Percentiles rank a stretch among this genome's conserved stretches.
Evolutionary conservation across 257 asterid genomes (phyloP).

Genomic region (Nemophila menziesii): DNA sequence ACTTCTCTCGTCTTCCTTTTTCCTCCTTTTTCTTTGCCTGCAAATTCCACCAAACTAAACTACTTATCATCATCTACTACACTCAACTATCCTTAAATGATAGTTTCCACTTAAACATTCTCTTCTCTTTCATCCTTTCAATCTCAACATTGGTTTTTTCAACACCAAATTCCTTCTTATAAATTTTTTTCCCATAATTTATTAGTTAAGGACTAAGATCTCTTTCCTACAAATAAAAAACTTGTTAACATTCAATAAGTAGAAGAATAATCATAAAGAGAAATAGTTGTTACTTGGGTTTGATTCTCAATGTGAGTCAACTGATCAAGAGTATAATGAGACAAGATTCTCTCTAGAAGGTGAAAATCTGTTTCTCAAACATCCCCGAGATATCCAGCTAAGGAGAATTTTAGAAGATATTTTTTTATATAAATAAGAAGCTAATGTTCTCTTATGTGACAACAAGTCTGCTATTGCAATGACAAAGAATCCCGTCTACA

Average conservation of each 20-base stretch:
- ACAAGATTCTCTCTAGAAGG: slow-evolving; percentile 65
- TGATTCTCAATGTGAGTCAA: slow-evolving; percentile 58
- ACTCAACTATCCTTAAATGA: slow-evolving; percentile 45
- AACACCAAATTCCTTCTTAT: slow-evolving; percentile 44
- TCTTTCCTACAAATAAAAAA: slow-evolving; percentile 39
- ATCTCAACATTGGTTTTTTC: no score
- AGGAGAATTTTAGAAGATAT: no score
- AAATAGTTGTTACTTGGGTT: slow-evolving; percentile 32
- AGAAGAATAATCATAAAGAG: background rate
- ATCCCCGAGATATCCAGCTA: slow-evolving; percentile 68
- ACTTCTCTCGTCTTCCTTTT: slow-evolving; percentile 35
- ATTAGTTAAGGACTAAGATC: slow-evolving; percentile 84
- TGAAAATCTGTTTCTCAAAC: slow-evolving; percentile 71
- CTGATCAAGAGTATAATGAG: slow-evolving; percentile 72
- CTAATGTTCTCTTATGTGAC: no score
- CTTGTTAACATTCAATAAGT: background rate
- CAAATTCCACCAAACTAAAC: slow-evolving; percentile 13
- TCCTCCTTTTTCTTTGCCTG: slow-evolving; percentile 70
- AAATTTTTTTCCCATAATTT: slow-evolving; percentile 60
- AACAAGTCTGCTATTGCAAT: no score
- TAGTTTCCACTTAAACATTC: slow-evolving; percentile 47
- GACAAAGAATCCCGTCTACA: no score
- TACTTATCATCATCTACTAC: slow-evolving; percentile 2
- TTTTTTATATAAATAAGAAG: no score
- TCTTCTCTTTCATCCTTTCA: slow-evolving; percentile 38